These are phyloP conservation scores for Niebla homalea DNA, from an alignment of 495 filamentous ascomycete species.

Conservation along the genomic window DNA sequence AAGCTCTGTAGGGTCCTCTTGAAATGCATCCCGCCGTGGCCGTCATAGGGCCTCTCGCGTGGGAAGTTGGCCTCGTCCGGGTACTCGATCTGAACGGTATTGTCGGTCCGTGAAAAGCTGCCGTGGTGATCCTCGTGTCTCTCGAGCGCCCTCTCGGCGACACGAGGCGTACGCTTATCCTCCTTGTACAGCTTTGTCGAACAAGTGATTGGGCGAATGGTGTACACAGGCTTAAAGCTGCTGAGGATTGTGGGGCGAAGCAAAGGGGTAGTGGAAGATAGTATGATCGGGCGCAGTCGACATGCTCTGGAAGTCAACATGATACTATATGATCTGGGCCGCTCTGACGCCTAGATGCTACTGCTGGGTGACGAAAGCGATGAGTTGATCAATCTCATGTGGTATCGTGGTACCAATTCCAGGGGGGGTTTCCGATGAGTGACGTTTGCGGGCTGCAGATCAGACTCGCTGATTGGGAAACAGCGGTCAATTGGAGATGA, in stretches of 20 bases:
- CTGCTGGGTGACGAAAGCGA: too few species aligned
- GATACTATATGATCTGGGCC: too few species aligned
- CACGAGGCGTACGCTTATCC: slow-evolving; percentile 12
- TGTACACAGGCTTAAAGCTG: slow-evolving; percentile 7
- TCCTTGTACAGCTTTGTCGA: slow-evolving; percentile 18
- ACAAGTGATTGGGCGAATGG: slow-evolving; percentile 16
- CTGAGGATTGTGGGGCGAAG: not conserved
- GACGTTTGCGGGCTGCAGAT: too few species aligned
- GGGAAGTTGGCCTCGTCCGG: slow-evolving; percentile 59
- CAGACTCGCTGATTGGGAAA: too few species aligned
- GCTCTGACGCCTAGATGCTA: too few species aligned
- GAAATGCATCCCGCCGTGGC: slow-evolving; percentile 56
- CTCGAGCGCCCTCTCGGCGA: slow-evolving; percentile 7
- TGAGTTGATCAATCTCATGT: too few species aligned
- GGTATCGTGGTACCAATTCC: too few species aligned
- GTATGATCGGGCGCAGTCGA: not conserved
- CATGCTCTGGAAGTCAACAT: not conserved
- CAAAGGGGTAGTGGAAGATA: not conserved
- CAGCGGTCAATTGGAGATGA: too few species aligned
- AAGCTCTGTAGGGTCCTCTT: slow-evolving; percentile 63
- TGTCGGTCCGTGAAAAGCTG: slow-evolving; percentile 62
- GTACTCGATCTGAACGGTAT: slow-evolving; percentile 60
- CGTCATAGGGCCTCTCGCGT: slow-evolving; percentile 49
- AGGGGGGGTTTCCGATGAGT: too few species aligned
- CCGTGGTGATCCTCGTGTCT: slow-evolving; percentile 26